Percentiles rank a stretch among this genome's conserved stretches.
These are phyloP conservation scores for Thraustochytrium sp. DNA, from an alignment of 352 stramenopile species.

Conservation along the genomic window DNA sequence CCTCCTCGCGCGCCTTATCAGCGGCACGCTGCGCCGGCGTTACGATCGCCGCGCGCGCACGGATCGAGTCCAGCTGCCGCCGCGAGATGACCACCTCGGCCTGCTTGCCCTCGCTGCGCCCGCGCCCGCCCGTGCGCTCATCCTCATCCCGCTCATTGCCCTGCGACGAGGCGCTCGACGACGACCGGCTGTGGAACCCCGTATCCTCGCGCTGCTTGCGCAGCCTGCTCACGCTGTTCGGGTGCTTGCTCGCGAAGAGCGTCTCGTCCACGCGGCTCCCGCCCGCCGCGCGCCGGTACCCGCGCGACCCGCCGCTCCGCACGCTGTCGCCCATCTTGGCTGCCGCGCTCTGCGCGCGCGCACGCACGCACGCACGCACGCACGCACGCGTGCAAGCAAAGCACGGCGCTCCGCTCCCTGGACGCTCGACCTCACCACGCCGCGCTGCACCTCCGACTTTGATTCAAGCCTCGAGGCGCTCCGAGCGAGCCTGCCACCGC, in stretches of 20 bases:
- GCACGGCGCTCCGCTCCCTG: no score
- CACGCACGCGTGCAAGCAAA: no score
- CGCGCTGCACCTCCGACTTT: no score
- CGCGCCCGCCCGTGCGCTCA: neutral
- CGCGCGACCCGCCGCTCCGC: neutral
- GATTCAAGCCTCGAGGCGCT: no score
- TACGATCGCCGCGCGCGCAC: neutral
- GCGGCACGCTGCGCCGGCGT: neutral
- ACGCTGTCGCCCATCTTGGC: conserved; percentile 14
- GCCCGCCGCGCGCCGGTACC: conserved; percentile 18
- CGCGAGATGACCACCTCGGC: conserved; percentile 14
- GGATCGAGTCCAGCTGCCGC: conserved; percentile 18
- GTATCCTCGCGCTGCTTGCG: conserved; percentile 15
- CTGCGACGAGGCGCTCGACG: neutral
- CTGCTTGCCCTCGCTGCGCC: neutral
- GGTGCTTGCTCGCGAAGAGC: conserved; percentile 3
- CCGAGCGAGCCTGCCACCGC: no score
- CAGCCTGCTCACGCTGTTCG: conserved; percentile 36
- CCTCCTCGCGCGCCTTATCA: conserved; percentile 1
- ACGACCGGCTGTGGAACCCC: neutral
- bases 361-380: neutral
- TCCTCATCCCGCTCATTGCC: no score
- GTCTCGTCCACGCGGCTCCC: conserved; percentile 29
- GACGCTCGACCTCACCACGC: no score
- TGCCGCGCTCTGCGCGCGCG: neutral